A percentile compares a stretch with the other conserved stretches of the same genome.
phyloP scores from a whole-genome alignment of 148 eudicot species.

The Rhododendron henanense region DNA sequence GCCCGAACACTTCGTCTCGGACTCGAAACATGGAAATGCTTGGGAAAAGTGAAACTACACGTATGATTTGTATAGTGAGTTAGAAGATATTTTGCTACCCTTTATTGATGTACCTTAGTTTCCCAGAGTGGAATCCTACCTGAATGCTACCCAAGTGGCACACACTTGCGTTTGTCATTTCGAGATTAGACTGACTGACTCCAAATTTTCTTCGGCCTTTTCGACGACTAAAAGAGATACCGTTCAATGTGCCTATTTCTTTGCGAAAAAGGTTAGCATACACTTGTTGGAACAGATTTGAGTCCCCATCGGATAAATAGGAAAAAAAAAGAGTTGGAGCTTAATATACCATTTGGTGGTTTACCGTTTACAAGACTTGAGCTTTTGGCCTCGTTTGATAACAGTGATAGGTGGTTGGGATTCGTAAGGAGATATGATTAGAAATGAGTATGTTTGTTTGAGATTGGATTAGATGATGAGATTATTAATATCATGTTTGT shows the following conservation, averaged over 20 bases:
- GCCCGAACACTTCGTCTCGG: background rate
- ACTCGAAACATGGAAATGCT: background rate
- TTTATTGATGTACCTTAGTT: background rate
- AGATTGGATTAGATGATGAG: too few species aligned
- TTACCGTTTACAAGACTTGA: too few species aligned
- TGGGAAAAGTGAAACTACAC: background rate
- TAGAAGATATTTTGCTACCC: background rate
- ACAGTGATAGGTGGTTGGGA: too few species aligned
- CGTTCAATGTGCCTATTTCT: background rate
- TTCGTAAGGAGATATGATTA: too few species aligned
- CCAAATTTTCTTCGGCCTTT: background rate
- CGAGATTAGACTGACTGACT: background rate
- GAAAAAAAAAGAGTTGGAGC: too few species aligned
- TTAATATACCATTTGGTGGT: too few species aligned
- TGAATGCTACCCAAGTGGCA: background rate
- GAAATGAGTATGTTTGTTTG: too few species aligned
- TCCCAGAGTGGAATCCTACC: conserved; percentile 1
- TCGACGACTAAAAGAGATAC: background rate
- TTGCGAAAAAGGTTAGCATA: background rate
- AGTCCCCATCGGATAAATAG: background rate
- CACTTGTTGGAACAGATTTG: background rate
- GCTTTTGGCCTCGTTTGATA: too few species aligned
- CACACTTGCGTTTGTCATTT: background rate
- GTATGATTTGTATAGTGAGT: background rate
- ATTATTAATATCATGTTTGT: too few species aligned